Base-by-base conservation (phyloP, 495 filamentous ascomycete genomes). In the Mycothermus thermophilus region DNA sequence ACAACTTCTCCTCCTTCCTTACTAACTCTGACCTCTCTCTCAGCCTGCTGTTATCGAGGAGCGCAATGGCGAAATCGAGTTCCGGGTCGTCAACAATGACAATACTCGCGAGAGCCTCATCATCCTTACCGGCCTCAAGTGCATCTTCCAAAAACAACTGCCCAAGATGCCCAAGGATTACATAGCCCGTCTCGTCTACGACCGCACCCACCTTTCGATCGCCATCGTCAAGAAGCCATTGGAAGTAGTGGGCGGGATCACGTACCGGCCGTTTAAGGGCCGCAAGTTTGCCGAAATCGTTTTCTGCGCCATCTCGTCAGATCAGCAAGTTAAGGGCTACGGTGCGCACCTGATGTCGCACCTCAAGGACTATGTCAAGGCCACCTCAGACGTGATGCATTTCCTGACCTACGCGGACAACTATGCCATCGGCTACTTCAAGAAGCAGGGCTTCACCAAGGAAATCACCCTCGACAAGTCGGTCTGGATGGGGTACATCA, bases 141-240 rank as follows among this genome's bases (percentile, higher is more conserved):
- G 86, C 51, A 93, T 97, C 34, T 97, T 97, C 51, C 90, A 97
- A 56, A 96, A 97, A 41, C 90, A 97, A 44, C 69, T 97, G 0
- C 90, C 90, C 1, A 96, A 96, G 59, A 97, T 97, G 90, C 90
- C 90, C 1, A 94, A 94, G 58, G 88, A 96, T 47, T 97, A 97
- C 54, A 96, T 97, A 40, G 90, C 90, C 13, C 76, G 90, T 16
- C 72, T 97, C 6, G 90, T 97, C 19, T 97, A 97, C 56, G 90
- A 97, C 59, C 76, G 90, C 20, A 93, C 90, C 14, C 90, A 97
- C 66, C 54, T 95, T 21, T 92, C 83, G 4, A 93, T 97, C 46
- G 90, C 92, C 16, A 96, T 97, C 46, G 83, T 97, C 34, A 96
- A 95, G 64, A 86, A 92, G 48, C 87, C 88, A 2, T 57, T 94